These are phyloP conservation scores for Blastobotrys malaysiensis DNA, from an alignment of 1,139 yeast species.

Conservation along the genomic window DNA sequence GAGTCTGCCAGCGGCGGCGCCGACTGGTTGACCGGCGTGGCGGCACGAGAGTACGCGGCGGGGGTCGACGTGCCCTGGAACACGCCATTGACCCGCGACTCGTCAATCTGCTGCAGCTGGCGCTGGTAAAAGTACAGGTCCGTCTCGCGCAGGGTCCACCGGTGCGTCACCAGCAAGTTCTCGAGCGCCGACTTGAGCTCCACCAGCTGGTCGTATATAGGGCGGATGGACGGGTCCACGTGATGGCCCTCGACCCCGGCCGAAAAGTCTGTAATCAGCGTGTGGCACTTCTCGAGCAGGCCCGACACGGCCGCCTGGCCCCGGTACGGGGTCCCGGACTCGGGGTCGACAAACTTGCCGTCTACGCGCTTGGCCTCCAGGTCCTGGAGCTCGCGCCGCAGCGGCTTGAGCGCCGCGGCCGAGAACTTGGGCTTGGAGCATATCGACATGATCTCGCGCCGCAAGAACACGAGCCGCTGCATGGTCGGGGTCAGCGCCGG, in stretches of 20 bases:
- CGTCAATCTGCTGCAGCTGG: slow-evolving; percentile 66
- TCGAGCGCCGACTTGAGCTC: slow-evolving; percentile 69
- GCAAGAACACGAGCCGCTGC: slow-evolving; percentile 41
- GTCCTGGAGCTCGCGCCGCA: slow-evolving; percentile 37
- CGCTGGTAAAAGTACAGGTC: slow-evolving; percentile 82
- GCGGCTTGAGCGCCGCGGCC: slow-evolving; percentile 31
- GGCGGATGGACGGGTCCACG: slow-evolving; percentile 46
- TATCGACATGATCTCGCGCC: slow-evolving; percentile 48
- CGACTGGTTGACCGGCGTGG: background rate
- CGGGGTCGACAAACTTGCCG: slow-evolving; percentile 39
- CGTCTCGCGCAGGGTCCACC: slow-evolving; percentile 96
- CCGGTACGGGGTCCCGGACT: slow-evolving; percentile 23
- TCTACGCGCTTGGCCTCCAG: slow-evolving; percentile 41
- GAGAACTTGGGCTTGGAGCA: slow-evolving; percentile 41
- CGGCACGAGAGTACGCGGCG: background rate
- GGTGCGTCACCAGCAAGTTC: slow-evolving; percentile 77
- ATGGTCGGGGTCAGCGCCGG: slow-evolving; percentile 34
- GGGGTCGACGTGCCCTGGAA: slow-evolving; percentile 28
- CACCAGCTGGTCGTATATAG: slow-evolving; percentile 50
- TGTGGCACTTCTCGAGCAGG: slow-evolving; percentile 69
- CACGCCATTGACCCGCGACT: slow-evolving; percentile 53
- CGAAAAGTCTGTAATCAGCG: slow-evolving; percentile 61
- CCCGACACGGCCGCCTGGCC: slow-evolving; percentile 53
- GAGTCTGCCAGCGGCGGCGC: background rate
- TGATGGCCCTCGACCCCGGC: slow-evolving; percentile 48